Base-by-base conservation (phyloP, 2,329 filamentous ascomycete genomes). In the Xylariaceae sp. region DNA sequence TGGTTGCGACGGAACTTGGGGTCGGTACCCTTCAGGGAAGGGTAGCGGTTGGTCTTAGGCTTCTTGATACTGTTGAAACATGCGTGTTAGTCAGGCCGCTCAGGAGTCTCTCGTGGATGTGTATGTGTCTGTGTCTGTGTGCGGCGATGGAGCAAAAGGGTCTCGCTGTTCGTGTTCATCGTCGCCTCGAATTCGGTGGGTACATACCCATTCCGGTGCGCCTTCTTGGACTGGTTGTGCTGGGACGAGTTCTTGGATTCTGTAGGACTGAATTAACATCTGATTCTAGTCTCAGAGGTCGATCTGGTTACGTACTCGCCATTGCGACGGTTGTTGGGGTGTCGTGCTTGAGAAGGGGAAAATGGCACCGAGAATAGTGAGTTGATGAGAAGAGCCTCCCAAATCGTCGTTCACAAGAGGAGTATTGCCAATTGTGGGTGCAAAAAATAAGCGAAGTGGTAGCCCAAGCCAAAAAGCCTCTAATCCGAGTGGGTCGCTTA, bases 201-300 rank as follows among this genome's bases (percentile, higher is more conserved):
- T 62, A 82, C 88, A 74, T 88, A 97, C 93, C 94, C 94, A 86
- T 99, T 99, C 78, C 89, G 88, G 88, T 99, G 94, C 82, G 92
- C 92, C 90, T 99, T 99, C 85, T 89, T 89, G 79, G 86, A 87
- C 88, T 94, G 89, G 83, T 97, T 97, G 84, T 97, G 92, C 86
- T 97, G 93, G 75, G 93, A 97, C 83, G 91, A 95, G 88, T 97
- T 97, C 92, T 97, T 97, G 75, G 94, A 97, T 87, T 97, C 92
- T 97, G 77, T 60, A 45, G 58, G 45, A 39, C 59, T 61, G 53
- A 57, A 66, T 75, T 56, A 77, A 70, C 65, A 66, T 37, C 4
- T 13, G 0, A 2, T 8, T 34, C 35, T 51, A 23, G 18, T 13
- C 59, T 37, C 4, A 8, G 35, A 48, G 0, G 10, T 15, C 11